phyloP scores from a whole-genome alignment of 1,139 yeast genomes.

The Candida frijolesensis region DNA sequence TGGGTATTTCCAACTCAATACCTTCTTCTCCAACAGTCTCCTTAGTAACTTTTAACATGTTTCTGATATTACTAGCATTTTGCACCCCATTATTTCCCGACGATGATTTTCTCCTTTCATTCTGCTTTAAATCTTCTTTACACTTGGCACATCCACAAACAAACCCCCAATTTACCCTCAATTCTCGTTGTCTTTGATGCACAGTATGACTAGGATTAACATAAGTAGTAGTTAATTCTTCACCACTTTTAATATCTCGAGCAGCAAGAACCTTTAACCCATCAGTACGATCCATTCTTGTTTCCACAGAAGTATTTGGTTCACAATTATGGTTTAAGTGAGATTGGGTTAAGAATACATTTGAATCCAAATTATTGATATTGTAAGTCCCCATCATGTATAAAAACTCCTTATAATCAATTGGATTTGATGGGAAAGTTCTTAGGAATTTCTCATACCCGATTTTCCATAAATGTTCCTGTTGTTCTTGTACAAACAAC shows the following conservation, averaged over 20 bases:
- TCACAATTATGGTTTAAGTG: slow-evolving; percentile 78
- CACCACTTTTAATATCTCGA: slow-evolving; percentile 60
- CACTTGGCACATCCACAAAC: slow-evolving; percentile 72
- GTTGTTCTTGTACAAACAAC: slow-evolving; percentile 54
- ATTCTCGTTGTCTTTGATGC: slow-evolving; percentile 63
- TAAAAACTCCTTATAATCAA: slow-evolving; percentile 59
- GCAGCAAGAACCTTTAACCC: slow-evolving; percentile 65
- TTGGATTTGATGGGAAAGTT: slow-evolving; percentile 48
- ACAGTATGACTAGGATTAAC: slow-evolving; percentile 69
- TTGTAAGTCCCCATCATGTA: slow-evolving; percentile 70
- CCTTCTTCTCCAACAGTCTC: slow-evolving; percentile 42
- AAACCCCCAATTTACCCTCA: slow-evolving; percentile 84
- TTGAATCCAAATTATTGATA: slow-evolving; percentile 70
- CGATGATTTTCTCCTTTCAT: slow-evolving; percentile 40
- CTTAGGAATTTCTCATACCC: slow-evolving; percentile 54
- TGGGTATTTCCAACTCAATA: slow-evolving; percentile 52
- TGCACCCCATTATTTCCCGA: slow-evolving; percentile 26
- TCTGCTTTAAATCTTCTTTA: slow-evolving; percentile 51
- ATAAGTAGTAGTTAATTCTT: slow-evolving; percentile 70
- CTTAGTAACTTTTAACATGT: slow-evolving; percentile 43
- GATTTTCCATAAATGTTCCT: slow-evolving; percentile 60
- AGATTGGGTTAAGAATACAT: slow-evolving; percentile 62
- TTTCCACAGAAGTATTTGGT: slow-evolving; percentile 64
- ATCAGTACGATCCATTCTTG: slow-evolving; percentile 44
- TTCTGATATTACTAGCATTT: slow-evolving; percentile 43